phyloP scores from a whole-genome alignment of 768 basidiomycete species.

The Russula virescens region DNA sequence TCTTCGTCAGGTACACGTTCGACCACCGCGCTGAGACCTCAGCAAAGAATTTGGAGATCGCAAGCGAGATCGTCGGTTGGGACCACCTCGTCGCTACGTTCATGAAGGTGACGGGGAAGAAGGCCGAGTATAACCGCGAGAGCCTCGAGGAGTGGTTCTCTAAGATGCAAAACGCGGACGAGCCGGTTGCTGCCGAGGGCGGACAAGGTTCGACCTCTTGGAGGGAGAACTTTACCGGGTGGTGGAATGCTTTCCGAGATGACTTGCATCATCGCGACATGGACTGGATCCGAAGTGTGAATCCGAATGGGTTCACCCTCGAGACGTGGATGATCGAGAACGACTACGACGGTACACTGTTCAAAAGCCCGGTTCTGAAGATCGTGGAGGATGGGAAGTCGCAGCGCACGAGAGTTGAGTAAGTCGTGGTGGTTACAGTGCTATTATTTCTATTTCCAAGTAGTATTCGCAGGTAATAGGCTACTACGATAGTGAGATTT shows the following conservation, averaged over 20 bases:
- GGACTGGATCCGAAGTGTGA: constrained; percentile 36
- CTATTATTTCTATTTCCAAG: too few species aligned
- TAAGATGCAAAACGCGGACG: constrained; percentile 20
- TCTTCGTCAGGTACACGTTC: constrained; percentile 31
- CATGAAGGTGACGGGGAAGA: constrained; percentile 29
- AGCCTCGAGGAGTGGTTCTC: constrained; percentile 26
- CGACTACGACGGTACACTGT: constrained; percentile 7
- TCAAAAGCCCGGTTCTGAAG: constrained; percentile 5
- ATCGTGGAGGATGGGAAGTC: constrained; percentile 7
- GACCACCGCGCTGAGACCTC: constrained; percentile 28
- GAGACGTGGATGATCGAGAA: constrained; percentile 18
- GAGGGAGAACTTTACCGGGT: constrained; percentile 39
- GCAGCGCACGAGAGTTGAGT: background rate
- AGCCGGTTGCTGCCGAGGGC: constrained; percentile 25
- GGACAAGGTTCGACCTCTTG: constrained; percentile 25
- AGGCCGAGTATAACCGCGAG: constrained; percentile 24
- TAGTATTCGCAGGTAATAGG: too few species aligned
- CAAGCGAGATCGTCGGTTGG: constrained; percentile 27
- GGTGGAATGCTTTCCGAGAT: constrained; percentile 42
- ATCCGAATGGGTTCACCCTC: constrained; percentile 11
- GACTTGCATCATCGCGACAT: constrained; percentile 40
- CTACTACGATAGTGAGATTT: too few species aligned
- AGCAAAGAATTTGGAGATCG: constrained; percentile 28
- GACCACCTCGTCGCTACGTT: constrained; percentile 28
- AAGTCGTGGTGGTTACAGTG: too few species aligned